Base-by-base conservation (phyloP, 345 rosid species). In the Crucihimalaya himalaica region DNA sequence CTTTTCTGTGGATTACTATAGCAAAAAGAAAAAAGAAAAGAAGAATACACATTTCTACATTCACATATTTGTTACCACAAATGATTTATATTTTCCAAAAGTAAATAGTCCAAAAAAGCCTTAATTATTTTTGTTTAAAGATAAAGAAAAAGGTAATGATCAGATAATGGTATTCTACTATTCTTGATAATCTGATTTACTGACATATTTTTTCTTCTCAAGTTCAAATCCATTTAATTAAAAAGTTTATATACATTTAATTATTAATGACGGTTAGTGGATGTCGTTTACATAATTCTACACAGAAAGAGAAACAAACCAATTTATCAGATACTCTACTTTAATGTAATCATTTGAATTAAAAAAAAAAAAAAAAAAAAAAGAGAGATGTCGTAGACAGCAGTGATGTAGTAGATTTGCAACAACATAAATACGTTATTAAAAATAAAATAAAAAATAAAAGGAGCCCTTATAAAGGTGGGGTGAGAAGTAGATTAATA, bases 391-490 rank as follows among this genome's bases (percentile, higher is more conserved):
- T n/a, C 51, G 69, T 39, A 63, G 66, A 56, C 65, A 65, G 66
- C 66, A 56, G 71, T 56, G 59, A 66, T 65, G 78, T 73, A 65
- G 58, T 64, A 64, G 65, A 73, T 54, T 54, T 56, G 48, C 77
- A 72, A 63, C 63, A 72, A 54, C 70, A 63, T 42, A 45, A 73
- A 47, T 23, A 54, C 28, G 43, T 69, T 34, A 57, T 19, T 18
- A 15, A 18, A 40, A 27, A 50, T 16, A 19, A 48, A 48, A 0
- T 23, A 23, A 23, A 9, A 45, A 4, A 12, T 13, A 27, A 40
- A 25, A 35, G 9, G 58, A 60, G 16, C 2, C 6, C 6, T 5
- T 23, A 15, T 12, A 14, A 11, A 4, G 37, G 50, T 73, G 65
- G 57, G 64, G 71, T 73, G 77, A 47, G 70, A 72, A 19, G 70